Evolutionary conservation across 1,284 basidiomycete genomes (phyloP).

Genomic region (Agaricales sp.): DNA sequence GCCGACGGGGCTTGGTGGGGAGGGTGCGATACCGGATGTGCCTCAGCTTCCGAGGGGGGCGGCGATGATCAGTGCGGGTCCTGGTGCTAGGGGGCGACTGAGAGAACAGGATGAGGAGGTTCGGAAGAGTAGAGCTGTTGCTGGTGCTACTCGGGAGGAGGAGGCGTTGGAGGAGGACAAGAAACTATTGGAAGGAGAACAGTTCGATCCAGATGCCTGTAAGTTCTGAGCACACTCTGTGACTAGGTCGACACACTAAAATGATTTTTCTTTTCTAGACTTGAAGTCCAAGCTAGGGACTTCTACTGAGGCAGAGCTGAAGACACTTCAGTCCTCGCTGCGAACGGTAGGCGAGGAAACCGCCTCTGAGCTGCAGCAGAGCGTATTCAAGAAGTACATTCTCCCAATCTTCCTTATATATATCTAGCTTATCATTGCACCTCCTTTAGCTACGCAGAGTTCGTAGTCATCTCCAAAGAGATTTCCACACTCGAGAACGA

Average conservation of each 20-base stretch:
- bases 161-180: slow-evolving; percentile 43
- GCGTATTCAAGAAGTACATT: slow-evolving; percentile 85
- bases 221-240: slow-evolving; percentile 20
- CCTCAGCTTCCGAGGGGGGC: slow-evolving; percentile 46
- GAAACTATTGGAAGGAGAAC: slow-evolving; percentile 59
- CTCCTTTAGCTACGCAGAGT: slow-evolving; percentile 77
- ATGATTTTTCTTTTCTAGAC: slow-evolving; percentile 28
- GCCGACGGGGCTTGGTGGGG: slow-evolving; percentile 31
- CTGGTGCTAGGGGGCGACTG: slow-evolving; percentile 16
- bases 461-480: slow-evolving; percentile 95
- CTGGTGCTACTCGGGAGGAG: slow-evolving; percentile 31
- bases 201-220: slow-evolving; percentile 80
- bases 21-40: slow-evolving; percentile 35
- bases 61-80: slow-evolving; percentile 7
- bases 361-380: slow-evolving; percentile 65
- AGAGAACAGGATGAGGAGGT: slow-evolving; percentile 32
- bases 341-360: slow-evolving; percentile 54
- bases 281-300: slow-evolving; percentile 69
- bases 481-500: slow-evolving; percentile 95
- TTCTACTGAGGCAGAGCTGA: slow-evolving; percentile 72
- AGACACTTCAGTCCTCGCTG: slow-evolving; percentile 62
- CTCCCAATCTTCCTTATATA: slow-evolving; percentile 1
- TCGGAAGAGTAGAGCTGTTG: slow-evolving; percentile 24
- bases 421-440: slow-evolving; percentile 3
- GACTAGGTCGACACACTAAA: slow-evolving; percentile 5